Percentiles rank a stretch among this genome's conserved stretches.
phyloP scores from a whole-genome alignment of 257 asterid species.

The Hygrophila difformis region DNA sequence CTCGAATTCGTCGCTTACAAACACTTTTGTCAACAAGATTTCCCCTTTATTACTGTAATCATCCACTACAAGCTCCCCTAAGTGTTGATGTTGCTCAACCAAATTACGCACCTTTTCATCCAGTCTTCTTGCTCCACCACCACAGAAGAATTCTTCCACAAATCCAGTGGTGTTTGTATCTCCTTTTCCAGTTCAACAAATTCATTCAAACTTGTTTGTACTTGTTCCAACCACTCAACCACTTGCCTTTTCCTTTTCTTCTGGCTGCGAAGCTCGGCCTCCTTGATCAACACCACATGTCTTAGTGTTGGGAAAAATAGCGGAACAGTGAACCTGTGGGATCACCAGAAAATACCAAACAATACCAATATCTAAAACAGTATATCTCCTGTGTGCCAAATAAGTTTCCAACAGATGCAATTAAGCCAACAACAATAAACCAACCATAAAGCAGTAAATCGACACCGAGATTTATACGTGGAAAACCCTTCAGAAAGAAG shows the following conservation, averaged over 20 bases:
- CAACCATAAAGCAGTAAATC: too few relatives aligned
- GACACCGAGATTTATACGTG: too few relatives aligned
- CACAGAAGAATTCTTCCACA: not conserved
- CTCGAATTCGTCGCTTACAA: constrained; percentile 9
- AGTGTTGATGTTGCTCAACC: not conserved
- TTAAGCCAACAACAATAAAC: too few relatives aligned
- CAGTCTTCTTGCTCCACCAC: not conserved
- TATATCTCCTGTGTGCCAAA: too few relatives aligned
- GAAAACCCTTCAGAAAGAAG: too few relatives aligned
- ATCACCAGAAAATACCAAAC: too few relatives aligned
- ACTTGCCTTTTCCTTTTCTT: constrained; percentile 7
- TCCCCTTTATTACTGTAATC: not conserved
- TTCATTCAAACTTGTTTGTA: not conserved
- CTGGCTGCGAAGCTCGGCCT: not conserved
- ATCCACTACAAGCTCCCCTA: not conserved
- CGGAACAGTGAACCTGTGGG: too few relatives aligned
- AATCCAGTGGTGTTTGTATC: not conserved
- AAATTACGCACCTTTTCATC: not conserved
- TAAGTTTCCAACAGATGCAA: too few relatives aligned
- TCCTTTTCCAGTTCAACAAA: not conserved
- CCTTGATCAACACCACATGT: not conserved
- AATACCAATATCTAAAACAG: too few relatives aligned
- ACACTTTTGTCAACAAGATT: not conserved
- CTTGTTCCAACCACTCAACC: not conserved
- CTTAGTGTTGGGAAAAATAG: too few relatives aligned